Evolutionary conservation across 371 early-diverging fungal genomes (phyloP).

Genomic region (Chytridium lagenaria): DNA sequence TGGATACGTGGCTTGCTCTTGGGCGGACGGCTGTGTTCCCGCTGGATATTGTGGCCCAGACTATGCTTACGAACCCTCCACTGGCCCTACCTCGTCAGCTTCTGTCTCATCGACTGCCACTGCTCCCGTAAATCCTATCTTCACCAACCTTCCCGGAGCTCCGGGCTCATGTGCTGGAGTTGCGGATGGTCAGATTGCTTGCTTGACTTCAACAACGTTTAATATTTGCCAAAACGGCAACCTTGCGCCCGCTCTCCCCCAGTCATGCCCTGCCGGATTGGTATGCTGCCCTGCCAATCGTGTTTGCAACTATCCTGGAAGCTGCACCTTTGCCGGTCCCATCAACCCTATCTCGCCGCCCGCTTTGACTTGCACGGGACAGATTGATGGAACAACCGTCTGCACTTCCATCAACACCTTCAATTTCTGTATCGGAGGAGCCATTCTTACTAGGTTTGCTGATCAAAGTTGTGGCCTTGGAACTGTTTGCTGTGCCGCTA

Average conservation of each 20-base stretch:
- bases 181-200: slow-evolving; percentile 6
- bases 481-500: slow-evolving; percentile 18
- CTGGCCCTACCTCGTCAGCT: background rate
- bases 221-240: background rate
- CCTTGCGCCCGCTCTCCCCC: background rate
- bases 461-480: slow-evolving; percentile 24
- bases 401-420: background rate
- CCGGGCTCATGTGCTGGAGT: background rate
- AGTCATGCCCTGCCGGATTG: slow-evolving; percentile 5
- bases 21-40: slow-evolving; percentile 2
- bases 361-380: background rate
- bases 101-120: background rate
- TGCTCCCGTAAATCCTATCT: background rate
- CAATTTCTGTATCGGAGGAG: background rate
- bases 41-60: background rate
- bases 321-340: slow-evolving; percentile 4
- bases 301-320: background rate
- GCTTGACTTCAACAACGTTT: background rate
- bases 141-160: background rate
- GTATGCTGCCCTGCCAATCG: slow-evolving; percentile 5
- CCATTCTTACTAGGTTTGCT: background rate
- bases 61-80: background rate
- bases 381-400: background rate
- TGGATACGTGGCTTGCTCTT: background rate
- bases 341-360: background rate